phyloP scores from a whole-genome alignment of 768 basidiomycete species.

The Auricularia sp. region DNA sequence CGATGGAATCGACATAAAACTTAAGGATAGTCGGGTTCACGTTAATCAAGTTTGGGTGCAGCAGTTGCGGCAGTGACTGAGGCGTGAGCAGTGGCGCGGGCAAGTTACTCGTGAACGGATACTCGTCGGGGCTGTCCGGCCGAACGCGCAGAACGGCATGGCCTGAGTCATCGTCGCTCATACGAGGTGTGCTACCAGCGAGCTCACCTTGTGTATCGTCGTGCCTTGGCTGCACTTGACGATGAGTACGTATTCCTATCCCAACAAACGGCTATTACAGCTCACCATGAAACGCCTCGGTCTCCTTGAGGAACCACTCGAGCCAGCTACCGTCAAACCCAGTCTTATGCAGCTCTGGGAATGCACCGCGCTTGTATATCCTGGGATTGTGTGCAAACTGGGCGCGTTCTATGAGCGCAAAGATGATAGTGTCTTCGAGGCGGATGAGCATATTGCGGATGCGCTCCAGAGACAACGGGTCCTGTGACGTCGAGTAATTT shows the following conservation, averaged over 20 bases:
- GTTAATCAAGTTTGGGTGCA: conserved; percentile 73
- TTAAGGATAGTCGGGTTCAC: conserved; percentile 77
- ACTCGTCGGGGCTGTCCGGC: conserved; percentile 80
- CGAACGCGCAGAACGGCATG: background rate
- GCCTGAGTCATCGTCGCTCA: background rate
- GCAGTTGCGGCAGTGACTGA: conserved; percentile 61
- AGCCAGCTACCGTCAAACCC: conserved; percentile 86
- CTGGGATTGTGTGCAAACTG: conserved; percentile 91
- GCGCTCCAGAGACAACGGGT: conserved; percentile 78
- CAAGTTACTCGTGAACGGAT: conserved; percentile 80
- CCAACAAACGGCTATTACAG: conserved; percentile 6
- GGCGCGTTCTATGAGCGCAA: conserved; percentile 90
- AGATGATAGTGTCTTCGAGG: conserved; percentile 98
- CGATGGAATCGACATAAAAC: conserved; percentile 82
- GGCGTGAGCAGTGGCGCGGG: conserved; percentile 74
- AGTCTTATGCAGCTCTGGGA: conserved; percentile 62
- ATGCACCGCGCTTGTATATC: conserved; percentile 74
- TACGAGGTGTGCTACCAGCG: background rate
- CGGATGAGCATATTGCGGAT: conserved; percentile 81
- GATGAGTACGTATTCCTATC: too few species aligned
- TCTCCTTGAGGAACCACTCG: conserved; percentile 96
- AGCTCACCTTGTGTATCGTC: conserved; percentile 81
- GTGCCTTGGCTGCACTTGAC: conserved; percentile 63
- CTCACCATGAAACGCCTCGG: conserved; percentile 88
- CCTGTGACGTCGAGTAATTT: conserved; percentile 58